phyloP scores from a whole-genome alignment of 2,329 filamentous ascomycete species.

The Aspergillus neotritici region DNA sequence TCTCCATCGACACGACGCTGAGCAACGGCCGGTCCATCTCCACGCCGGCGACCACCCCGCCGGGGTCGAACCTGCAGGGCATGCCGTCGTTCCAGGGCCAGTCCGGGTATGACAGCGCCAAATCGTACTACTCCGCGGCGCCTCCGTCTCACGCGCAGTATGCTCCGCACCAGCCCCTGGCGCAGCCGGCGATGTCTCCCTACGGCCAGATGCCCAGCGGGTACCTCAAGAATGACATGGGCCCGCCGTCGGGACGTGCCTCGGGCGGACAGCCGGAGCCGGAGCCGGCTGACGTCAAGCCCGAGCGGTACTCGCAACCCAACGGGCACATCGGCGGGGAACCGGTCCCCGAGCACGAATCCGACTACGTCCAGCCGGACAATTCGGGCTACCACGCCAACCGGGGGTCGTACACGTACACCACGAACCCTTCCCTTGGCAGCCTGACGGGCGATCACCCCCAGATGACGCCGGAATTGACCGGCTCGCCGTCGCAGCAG shows the following conservation, averaged over 20 bases:
- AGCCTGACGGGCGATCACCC: slow-evolving; percentile 65
- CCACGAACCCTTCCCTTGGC: slow-evolving; percentile 58
- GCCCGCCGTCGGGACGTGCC: slow-evolving; percentile 63
- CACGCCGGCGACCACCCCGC: slow-evolving; percentile 86
- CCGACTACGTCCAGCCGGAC: slow-evolving; percentile 83
- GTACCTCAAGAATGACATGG: slow-evolving; percentile 85
- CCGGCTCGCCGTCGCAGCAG: slow-evolving; percentile 72
- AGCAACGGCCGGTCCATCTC: slow-evolving; percentile 79
- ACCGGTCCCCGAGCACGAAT: slow-evolving; percentile 61
- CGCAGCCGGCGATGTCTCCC: slow-evolving; percentile 61
- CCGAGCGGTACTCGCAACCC: slow-evolving; percentile 58
- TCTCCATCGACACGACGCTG: slow-evolving; percentile 75
- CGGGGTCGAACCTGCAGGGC: slow-evolving; percentile 66
- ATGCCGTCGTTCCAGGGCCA: slow-evolving; percentile 71
- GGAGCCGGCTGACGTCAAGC: slow-evolving; percentile 63
- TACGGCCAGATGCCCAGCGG: slow-evolving; percentile 55
- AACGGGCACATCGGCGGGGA: slow-evolving; percentile 54
- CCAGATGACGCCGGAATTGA: slow-evolving; percentile 76
- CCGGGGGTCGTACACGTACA: slow-evolving; percentile 73
- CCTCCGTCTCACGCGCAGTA: slow-evolving; percentile 65
- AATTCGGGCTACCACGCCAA: slow-evolving; percentile 64
- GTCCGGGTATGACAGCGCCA: slow-evolving; percentile 69
- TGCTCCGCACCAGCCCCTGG: slow-evolving; percentile 53
- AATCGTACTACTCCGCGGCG: slow-evolving; percentile 70
- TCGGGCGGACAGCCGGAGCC: slow-evolving; percentile 53